A percentile compares a stretch with the other conserved stretches of the same genome.
phyloP scores from a whole-genome alignment of 2,329 filamentous ascomycete species.

The Phaeosphaeria sp. region DNA sequence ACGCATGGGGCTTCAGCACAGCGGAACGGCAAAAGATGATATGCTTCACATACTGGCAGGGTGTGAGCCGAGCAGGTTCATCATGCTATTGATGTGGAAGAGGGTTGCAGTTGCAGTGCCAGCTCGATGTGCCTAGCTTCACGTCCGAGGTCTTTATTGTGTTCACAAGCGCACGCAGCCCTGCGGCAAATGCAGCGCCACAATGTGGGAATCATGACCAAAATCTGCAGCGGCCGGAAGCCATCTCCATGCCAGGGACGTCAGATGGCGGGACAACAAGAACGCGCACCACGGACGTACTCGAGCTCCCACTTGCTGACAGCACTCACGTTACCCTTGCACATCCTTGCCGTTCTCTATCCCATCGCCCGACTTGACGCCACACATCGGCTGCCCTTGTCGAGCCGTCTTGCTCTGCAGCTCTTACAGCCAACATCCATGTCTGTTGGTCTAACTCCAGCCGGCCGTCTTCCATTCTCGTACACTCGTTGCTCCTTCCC shows the following conservation, averaged over 20 bases:
- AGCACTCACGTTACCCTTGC: conserved; percentile 38
- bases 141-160: conserved; percentile 26
- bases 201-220: conserved; percentile 41
- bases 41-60: background rate
- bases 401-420: conserved; percentile 39
- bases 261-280: conserved; percentile 43
- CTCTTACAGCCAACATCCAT: conserved; percentile 37
- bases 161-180: conserved; percentile 39
- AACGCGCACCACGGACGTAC: conserved; percentile 31
- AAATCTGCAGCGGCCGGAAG: conserved; percentile 37
- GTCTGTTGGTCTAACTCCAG: conserved; percentile 42
- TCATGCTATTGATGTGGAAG: background rate
- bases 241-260: conserved; percentile 40
- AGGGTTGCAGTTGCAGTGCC: conserved; percentile 13
- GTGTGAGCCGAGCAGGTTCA: background rate
- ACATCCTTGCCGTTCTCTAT: conserved; percentile 41
- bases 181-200: conserved; percentile 43
- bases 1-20: background rate
- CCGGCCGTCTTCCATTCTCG: conserved; percentile 46
- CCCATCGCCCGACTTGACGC: conserved; percentile 39
- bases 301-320: conserved; percentile 39
- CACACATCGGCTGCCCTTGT: conserved; percentile 46
- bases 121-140: conserved; percentile 19
- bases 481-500: conserved; percentile 44
- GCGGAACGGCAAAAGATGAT: background rate